Evolutionary conservation across 2,329 filamentous ascomycete genomes (phyloP).

Genomic region (Trichoderma atroviride): DNA sequence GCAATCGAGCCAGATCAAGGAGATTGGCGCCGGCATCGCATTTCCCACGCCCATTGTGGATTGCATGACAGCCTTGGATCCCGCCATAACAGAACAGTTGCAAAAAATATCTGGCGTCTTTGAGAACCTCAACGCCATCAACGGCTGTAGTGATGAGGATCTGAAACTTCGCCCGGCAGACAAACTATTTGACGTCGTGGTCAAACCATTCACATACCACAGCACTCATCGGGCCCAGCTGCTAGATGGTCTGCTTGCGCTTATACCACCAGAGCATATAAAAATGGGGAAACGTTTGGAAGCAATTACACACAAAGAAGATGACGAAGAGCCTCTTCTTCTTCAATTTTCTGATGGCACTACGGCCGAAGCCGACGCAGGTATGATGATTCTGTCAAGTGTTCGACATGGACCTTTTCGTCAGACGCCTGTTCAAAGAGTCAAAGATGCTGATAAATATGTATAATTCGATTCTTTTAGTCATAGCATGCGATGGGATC

Average conservation of each 20-base stretch:
- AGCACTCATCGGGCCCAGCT: slow-evolving; percentile 34
- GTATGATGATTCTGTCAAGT: neutral
- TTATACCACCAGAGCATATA: slow-evolving; percentile 40
- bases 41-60: slow-evolving; percentile 48
- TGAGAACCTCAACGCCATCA: neutral
- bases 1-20: slow-evolving; percentile 45
- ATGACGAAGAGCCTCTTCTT: slow-evolving; percentile 31
- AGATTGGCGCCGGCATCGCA: slow-evolving; percentile 56
- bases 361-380: slow-evolving; percentile 37
- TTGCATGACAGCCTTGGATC: neutral
- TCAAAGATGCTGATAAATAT: neutral
- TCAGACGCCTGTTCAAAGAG: neutral
- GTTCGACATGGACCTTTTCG: neutral
- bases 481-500: slow-evolving; percentile 27
- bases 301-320: slow-evolving; percentile 34
- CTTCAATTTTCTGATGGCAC: slow-evolving; percentile 47
- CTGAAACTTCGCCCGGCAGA: slow-evolving; percentile 2
- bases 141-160: slow-evolving; percentile 4
- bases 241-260: slow-evolving; percentile 44
- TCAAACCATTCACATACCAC: neutral
- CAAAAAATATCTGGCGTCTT: neutral
- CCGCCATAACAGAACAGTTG: neutral
- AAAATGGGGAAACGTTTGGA: slow-evolving; percentile 42
- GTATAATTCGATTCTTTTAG: neutral
- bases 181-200: neutral